Evolutionary conservation across 495 filamentous ascomycete genomes (phyloP).

Genomic region (Xylaria sp.): DNA sequence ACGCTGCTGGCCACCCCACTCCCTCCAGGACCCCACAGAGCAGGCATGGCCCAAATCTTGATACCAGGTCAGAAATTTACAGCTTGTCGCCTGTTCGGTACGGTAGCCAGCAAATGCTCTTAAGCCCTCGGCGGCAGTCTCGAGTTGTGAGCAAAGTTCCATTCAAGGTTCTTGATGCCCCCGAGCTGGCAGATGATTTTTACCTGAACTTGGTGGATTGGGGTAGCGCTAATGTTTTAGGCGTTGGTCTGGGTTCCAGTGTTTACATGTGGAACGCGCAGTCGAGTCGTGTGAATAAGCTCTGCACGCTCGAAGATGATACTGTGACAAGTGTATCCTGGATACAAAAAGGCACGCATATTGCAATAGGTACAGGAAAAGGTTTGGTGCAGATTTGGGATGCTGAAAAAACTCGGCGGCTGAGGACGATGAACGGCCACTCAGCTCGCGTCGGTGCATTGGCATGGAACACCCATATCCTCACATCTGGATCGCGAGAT

Average conservation of each 20-base stretch:
- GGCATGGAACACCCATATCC: constrained; percentile 97
- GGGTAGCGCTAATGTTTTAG: constrained; percentile 93
- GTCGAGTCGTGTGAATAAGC: constrained; percentile 83
- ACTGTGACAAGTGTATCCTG: constrained; percentile 95
- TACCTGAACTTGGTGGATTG: constrained; percentile 97
- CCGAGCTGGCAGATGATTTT: constrained; percentile 95
- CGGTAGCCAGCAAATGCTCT: constrained; percentile 87
- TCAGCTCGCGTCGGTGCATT: constrained; percentile 87
- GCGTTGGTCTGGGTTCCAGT: constrained; percentile 87
- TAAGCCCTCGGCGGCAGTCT: constrained; percentile 86
- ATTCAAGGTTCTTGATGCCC: constrained; percentile 96
- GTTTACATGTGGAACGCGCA: constrained; percentile 99
- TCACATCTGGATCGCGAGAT: constrained; percentile 94
- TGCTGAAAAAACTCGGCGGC: constrained; percentile 78
- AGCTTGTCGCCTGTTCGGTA: constrained; percentile 90
- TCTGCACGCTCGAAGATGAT: constrained; percentile 92
- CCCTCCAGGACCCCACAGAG: constrained; percentile 90
- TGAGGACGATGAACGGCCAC: constrained; percentile 96
- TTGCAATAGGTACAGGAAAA: constrained; percentile 92
- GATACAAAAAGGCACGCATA: constrained; percentile 95
- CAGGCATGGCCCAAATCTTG: constrained; percentile 81
- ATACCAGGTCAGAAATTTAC: constrained; percentile 89
- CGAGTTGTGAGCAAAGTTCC: constrained; percentile 93
- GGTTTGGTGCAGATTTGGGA: constrained; percentile 98
- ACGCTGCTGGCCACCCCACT: constrained; percentile 75